These are phyloP conservation scores for Batrachochytrium dendrobatidis DNA, from an alignment of 371 early-diverging fungal genomes.

Conservation along the genomic window DNA sequence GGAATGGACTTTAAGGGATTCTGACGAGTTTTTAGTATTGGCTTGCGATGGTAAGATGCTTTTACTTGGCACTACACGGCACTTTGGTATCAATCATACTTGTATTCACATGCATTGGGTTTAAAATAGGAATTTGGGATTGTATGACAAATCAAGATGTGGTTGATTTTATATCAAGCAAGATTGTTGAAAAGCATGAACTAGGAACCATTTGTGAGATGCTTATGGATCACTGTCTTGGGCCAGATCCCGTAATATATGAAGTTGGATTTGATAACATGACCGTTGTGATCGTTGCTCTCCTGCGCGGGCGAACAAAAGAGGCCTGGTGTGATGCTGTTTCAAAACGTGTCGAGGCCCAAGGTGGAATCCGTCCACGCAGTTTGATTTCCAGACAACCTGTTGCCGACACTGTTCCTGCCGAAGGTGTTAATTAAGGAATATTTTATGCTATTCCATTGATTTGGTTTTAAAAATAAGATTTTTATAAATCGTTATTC, in stretches of 20 bases:
- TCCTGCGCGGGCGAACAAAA: slow-evolving; percentile 55
- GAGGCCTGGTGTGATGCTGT: slow-evolving; percentile 17
- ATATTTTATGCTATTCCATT: too few species aligned
- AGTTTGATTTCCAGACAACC: background rate
- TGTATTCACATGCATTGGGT: background rate
- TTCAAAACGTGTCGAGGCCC: background rate
- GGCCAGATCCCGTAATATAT: slow-evolving; percentile 65
- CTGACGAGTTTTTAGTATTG: slow-evolving; percentile 87
- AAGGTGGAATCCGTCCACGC: background rate
- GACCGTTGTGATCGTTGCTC: slow-evolving; percentile 87
- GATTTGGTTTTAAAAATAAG: too few species aligned
- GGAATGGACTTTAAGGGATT: slow-evolving; percentile 23
- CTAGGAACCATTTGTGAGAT: slow-evolving; percentile 73
- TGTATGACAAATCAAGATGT: slow-evolving; percentile 87
- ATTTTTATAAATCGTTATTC: too few species aligned
- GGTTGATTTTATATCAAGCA: slow-evolving; percentile 64
- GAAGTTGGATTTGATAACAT: slow-evolving; percentile 98
- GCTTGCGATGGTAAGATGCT: slow-evolving; percentile 84
- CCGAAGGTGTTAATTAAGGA: slow-evolving; percentile 1
- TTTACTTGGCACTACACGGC: slow-evolving; percentile 1
- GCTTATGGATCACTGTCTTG: slow-evolving; percentile 86
- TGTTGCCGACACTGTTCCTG: background rate
- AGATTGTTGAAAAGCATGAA: slow-evolving; percentile 45
- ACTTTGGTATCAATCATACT: background rate
- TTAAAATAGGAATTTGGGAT: slow-evolving; percentile 84